Conservation (phyloP, 495 filamentous ascomycete genomes). For the Xylaria longipes region DNA sequence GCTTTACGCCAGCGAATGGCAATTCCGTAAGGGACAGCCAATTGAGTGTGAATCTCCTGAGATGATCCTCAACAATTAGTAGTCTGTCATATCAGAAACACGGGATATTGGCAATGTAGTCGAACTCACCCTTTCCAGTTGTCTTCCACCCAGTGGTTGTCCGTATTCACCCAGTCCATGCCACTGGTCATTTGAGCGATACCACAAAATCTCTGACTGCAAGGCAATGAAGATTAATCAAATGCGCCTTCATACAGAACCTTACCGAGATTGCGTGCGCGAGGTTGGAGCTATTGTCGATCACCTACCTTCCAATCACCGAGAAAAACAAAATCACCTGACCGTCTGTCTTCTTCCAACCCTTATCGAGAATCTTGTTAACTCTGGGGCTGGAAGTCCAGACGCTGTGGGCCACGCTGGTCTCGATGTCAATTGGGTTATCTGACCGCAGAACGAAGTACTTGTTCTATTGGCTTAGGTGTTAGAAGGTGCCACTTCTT, state of each 20-base stretch:
- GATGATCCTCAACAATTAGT: not conserved
- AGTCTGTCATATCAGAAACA: not conserved
- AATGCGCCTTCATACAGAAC: not conserved
- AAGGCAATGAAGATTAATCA: not conserved
- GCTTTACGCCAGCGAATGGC: constrained; percentile 5
- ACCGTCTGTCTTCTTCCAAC: not conserved
- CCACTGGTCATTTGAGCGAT: constrained; percentile 12
- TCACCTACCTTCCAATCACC: constrained; percentile 12
- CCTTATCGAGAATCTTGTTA: constrained; percentile 14
- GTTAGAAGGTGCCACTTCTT: not conserved
- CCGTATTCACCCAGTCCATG: constrained; percentile 13
- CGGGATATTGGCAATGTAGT: not conserved
- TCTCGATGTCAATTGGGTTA: constrained; percentile 15
- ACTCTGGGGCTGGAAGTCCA: constrained; percentile 10
- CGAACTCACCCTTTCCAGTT: constrained; percentile 10
- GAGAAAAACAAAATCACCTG: constrained; percentile 20
- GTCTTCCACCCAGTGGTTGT: constrained; percentile 11
- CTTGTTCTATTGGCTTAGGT: not conserved
- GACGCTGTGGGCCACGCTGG: constrained; percentile 5
- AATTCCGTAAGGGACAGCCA: constrained; percentile 6
- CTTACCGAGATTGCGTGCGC: not conserved
- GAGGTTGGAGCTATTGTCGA: not conserved
- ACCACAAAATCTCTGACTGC: constrained; percentile 16
- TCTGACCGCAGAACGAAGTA: constrained; percentile 12
- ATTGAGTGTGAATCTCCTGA: constrained; percentile 6